Conservation (phyloP, 106 monocot species). For the Xerophyta viscosa region DNA sequence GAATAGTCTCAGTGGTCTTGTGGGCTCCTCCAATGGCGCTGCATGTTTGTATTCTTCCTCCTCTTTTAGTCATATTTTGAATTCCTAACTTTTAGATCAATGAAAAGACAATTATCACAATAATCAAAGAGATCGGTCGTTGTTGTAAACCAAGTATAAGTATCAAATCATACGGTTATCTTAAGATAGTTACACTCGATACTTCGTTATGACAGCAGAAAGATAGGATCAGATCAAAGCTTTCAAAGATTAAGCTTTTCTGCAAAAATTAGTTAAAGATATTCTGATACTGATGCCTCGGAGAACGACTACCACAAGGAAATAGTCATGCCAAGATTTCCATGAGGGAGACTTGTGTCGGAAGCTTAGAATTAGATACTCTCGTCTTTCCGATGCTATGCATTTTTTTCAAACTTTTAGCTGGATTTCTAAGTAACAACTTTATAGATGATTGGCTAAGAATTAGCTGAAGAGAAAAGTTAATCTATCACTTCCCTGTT, state of each 20-base stretch:
- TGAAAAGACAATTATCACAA: not conserved
- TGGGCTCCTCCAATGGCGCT: not conserved
- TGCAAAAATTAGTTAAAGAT: too few relatives aligned
- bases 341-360: not conserved
- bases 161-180: not conserved
- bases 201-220: too few relatives aligned
- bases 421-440: too few relatives aligned
- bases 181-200: too few relatives aligned
- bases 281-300: too few relatives aligned
- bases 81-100: not conserved
- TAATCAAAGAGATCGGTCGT: not conserved
- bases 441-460: not conserved
- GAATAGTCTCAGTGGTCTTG: not conserved
- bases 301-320: not conserved
- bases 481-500: too few relatives aligned
- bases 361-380: not conserved
- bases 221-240: too few relatives aligned
- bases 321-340: not conserved
- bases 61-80: not conserved
- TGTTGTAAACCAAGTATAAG: not conserved
- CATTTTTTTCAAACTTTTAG: not conserved
- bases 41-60: not conserved
- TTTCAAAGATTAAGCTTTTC: too few relatives aligned
- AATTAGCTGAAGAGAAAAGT: too few relatives aligned
- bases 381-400: not conserved